phyloP scores from a whole-genome alignment of 148 eudicot genomes.

The Heliamphora exappendiculata region DNA sequence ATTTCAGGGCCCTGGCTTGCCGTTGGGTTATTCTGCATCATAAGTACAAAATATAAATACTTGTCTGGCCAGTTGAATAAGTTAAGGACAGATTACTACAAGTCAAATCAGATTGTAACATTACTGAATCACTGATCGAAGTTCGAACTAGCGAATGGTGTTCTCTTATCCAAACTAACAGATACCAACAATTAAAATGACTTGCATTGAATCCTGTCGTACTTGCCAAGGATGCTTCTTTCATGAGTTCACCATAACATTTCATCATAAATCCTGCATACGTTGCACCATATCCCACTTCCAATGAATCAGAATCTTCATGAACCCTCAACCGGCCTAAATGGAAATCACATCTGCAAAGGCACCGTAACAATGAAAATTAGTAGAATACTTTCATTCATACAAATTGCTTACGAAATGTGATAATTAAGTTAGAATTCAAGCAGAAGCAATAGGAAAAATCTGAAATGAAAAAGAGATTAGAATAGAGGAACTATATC shows the following conservation, averaged over 20 bases:
- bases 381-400: not conserved
- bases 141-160: not conserved
- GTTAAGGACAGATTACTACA: not conserved
- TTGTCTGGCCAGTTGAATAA: not conserved
- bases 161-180: too few relatives aligned
- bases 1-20: conserved; percentile 63
- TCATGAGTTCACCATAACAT: conserved; percentile 28
- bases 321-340: conserved; percentile 57
- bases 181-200: not conserved
- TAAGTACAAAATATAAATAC: not conserved
- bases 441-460: not conserved
- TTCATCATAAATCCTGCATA: conserved; percentile 29
- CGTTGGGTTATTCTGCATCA: too few relatives aligned
- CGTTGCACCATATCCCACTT: conserved; percentile 20
- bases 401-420: not conserved
- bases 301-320: conserved; percentile 36
- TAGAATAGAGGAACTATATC: not conserved
- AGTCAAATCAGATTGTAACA: not conserved
- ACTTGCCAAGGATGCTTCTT: conserved; percentile 18
- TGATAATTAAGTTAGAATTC: not conserved
- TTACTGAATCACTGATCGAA: not conserved
- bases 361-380: not conserved
- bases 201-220: conserved; percentile 34
- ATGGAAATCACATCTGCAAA: conserved; percentile 85
- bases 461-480: not conserved